phyloP scores from a whole-genome alignment of 2,329 filamentous ascomycete species.

The Neonectria magnoliae region DNA sequence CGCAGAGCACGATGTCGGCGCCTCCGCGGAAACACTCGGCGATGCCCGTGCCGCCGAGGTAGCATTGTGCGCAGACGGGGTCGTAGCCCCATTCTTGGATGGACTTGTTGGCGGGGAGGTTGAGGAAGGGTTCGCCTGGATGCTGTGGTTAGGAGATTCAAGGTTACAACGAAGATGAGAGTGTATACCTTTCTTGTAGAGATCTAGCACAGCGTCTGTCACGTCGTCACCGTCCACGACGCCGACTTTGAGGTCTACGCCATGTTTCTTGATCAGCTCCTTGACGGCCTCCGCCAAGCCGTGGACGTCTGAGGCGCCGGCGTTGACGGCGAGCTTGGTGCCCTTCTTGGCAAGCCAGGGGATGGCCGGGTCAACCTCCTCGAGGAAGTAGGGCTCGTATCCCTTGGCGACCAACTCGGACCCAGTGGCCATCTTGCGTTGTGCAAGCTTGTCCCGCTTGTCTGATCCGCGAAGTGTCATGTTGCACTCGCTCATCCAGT shows the following conservation, averaged over 20 bases:
- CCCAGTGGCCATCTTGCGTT: constrained; percentile 40
- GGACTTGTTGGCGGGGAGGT: constrained; percentile 37
- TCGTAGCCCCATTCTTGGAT: constrained; percentile 42
- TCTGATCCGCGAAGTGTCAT: constrained; percentile 44
- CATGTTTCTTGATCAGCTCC: constrained; percentile 44
- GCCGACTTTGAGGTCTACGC: constrained; percentile 46
- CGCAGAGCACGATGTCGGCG: constrained; percentile 58
- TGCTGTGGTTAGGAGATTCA: neutral
- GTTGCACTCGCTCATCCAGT: constrained; percentile 47
- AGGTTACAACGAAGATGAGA: too few species aligned
- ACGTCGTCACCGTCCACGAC: constrained; percentile 50
- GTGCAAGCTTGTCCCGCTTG: constrained; percentile 39
- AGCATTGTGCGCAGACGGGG: constrained; percentile 48
- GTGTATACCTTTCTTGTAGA: constrained; percentile 36
- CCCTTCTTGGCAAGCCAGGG: constrained; percentile 41
- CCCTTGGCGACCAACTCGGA: constrained; percentile 38
- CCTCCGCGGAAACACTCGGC: constrained; percentile 51
- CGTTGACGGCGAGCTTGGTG: constrained; percentile 50
- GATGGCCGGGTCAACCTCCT: constrained; percentile 45
- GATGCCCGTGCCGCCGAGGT: constrained; percentile 60
- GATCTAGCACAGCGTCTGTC: constrained; percentile 37
- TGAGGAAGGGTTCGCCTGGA: constrained; percentile 33
- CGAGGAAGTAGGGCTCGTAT: constrained; percentile 56
- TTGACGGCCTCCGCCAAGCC: constrained; percentile 34
- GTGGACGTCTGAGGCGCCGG: constrained; percentile 47